phyloP scores from a whole-genome alignment of 108 stramenopile species.

The Cyclotella baltica region DNA sequence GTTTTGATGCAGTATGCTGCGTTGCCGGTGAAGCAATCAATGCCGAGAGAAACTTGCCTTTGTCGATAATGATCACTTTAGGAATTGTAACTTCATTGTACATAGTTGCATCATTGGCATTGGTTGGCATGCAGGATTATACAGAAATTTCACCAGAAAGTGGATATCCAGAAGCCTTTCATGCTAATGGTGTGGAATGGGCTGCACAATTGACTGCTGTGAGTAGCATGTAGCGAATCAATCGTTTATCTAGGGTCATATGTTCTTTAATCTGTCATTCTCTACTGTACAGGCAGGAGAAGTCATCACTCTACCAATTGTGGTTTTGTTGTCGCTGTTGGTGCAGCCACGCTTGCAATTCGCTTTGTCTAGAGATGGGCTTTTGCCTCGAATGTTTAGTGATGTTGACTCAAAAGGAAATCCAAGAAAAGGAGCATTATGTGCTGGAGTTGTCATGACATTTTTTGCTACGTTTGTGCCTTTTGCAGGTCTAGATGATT shows the following conservation, averaged over 20 bases:
- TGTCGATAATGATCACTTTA: constrained; percentile 79
- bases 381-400: constrained; percentile 81
- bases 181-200: constrained; percentile 50
- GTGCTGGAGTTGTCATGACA: constrained; percentile 80
- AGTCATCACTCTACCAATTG: constrained; percentile 88
- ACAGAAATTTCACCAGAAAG: constrained; percentile 53
- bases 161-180: constrained; percentile 59
- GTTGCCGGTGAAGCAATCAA: constrained; percentile 87
- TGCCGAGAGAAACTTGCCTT: constrained; percentile 80
- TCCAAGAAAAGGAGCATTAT: constrained; percentile 67
- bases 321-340: constrained; percentile 89
- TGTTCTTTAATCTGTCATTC: neutral
- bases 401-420: constrained; percentile 73
- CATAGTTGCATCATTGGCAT: constrained; percentile 73
- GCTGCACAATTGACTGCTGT: constrained; percentile 51
- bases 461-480: constrained; percentile 88
- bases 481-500: constrained; percentile 79
- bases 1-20: constrained; percentile 92
- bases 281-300: constrained; percentile 62
- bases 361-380: constrained; percentile 89
- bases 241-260: too few relatives aligned
- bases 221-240: neutral
- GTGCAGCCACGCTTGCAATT: constrained; percentile 90
- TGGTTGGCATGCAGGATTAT: constrained; percentile 85
- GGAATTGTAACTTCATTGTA: constrained; percentile 77